Base-by-base conservation (phyloP, 78 protist genomes). In the Abeoforma whisleri region DNA sequence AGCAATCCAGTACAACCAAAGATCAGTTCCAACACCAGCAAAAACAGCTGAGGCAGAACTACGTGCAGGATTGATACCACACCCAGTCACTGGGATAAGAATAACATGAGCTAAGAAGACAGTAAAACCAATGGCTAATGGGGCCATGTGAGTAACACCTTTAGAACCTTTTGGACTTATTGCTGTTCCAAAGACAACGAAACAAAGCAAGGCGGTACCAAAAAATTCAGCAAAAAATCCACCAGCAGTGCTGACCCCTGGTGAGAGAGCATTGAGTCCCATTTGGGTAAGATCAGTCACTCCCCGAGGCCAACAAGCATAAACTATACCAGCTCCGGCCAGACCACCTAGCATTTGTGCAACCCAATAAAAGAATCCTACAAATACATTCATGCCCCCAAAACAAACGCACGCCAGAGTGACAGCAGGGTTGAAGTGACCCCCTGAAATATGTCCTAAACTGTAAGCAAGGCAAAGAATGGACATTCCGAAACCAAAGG, bases 371-470 rank as follows among this genome's bases (percentile, higher is more conserved):
- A 23, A 68, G 1, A 84, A 28, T 19, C 76, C 87, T 38, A 36
- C 30, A n/a, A 84, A 5, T 12, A 5, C 5, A 80, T 35, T 57
- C 2, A 71, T 84, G 33, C 74, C 39, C 39, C 81, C 81, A 32
- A 70, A 84, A 22, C 72, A 68, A 28, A 69, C 39, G 48, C 38
- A n/a, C 40, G 87, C 87, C 35, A 84, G n/a, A 8, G 87, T 84
- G 57, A 84, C 87, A 16, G 87, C 87, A 28, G 87, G 87, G 30
- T 84, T 84, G 81, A 84, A 25, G 57, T 84, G 87, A 28, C 87
- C 87, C 2, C 87, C 87, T 35, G 80, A 70, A 28, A 84, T 19
- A 23, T 69, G 87, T 35, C 73, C 87, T 1, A 32, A 39, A 16
- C 75, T 19, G 30, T 84, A 70, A 23, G 39, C 87, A 39, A 84